A percentile compares a stretch with the other conserved stretches of the same genome.
Conservation (phyloP, 2,329 filamentous ascomycete species). For the Colletotrichum navitas region DNA sequence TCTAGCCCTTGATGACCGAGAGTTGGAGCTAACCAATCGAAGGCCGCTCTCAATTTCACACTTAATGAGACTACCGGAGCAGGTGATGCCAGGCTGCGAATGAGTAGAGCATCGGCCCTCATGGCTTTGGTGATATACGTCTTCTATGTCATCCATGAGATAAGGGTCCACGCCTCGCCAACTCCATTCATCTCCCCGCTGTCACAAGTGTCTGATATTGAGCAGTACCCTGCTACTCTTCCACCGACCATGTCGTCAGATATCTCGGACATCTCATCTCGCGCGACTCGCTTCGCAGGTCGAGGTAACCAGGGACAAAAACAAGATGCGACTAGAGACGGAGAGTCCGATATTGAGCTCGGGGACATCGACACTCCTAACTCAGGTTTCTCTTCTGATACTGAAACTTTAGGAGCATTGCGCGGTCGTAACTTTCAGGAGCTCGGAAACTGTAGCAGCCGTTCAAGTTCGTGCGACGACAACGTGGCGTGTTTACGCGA, state of each 20-base stretch:
- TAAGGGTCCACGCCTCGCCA: slow-evolving; percentile 68
- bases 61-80: slow-evolving; percentile 71
- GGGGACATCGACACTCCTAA: background rate
- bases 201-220: slow-evolving; percentile 6
- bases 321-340: background rate
- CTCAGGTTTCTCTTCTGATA: slow-evolving; percentile 20
- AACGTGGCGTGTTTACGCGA: slow-evolving; percentile 42
- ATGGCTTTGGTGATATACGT: slow-evolving; percentile 80
- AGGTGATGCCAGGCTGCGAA: slow-evolving; percentile 73
- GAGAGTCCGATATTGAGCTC: slow-evolving; percentile 34
- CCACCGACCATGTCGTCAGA: background rate
- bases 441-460: background rate
- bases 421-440: background rate
- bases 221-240: slow-evolving; percentile 1
- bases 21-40: background rate
- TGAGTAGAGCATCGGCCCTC: slow-evolving; percentile 83
- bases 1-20: background rate
- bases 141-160: slow-evolving; percentile 81
- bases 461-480: slow-evolving; percentile 43
- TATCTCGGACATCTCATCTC: slow-evolving; percentile 28
- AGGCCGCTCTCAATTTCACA: slow-evolving; percentile 58
- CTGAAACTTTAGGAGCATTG: background rate
- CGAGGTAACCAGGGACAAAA: slow-evolving; percentile 25
- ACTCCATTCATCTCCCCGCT: slow-evolving; percentile 68
- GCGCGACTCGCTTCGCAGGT: slow-evolving; percentile 50